Percentiles rank a stretch among this genome's conserved stretches.
These are phyloP conservation scores for Fusarium tjaetaba DNA, from an alignment of 2,329 filamentous ascomycete species.

Conservation along the genomic window DNA sequence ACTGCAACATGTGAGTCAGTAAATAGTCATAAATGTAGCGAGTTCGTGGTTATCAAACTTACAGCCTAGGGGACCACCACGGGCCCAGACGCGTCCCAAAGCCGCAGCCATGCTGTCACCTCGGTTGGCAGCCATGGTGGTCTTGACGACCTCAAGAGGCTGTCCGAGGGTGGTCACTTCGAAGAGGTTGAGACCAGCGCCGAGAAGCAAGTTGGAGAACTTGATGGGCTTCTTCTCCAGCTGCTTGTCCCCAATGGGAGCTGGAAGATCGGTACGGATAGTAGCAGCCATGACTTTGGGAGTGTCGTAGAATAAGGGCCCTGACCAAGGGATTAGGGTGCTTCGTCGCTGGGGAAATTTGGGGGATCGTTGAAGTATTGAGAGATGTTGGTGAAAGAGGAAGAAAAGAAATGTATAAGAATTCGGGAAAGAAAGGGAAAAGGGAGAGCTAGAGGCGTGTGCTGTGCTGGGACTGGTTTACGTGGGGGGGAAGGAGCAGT, in stretches of 20 bases:
- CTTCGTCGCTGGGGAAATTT: conserved; percentile 75
- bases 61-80: conserved; percentile 95
- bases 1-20: conserved; percentile 65
- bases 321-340: conserved; percentile 98
- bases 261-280: conserved; percentile 64
- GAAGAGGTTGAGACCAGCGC: conserved; percentile 94
- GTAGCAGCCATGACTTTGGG: conserved; percentile 72
- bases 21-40: not conserved
- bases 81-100: conserved; percentile 88
- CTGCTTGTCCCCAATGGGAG: conserved; percentile 59
- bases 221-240: conserved; percentile 99
- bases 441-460: conserved; percentile 39
- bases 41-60: conserved; percentile 59
- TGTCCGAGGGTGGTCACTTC: conserved; percentile 77
- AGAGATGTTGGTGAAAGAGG: conserved; percentile 30
- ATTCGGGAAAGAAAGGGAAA: conserved; percentile 12
- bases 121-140: conserved; percentile 98
- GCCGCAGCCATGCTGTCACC: conserved; percentile 85
- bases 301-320: conserved; percentile 69
- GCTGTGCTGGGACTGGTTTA: conserved; percentile 21
- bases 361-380: conserved; percentile 13
- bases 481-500: conserved; percentile 22
- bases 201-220: conserved; percentile 98
- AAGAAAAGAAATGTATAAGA: conserved; percentile 13
- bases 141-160: conserved; percentile 99